Conservation (phyloP, 352 stramenopile species). For the Pythium sp. region DNA sequence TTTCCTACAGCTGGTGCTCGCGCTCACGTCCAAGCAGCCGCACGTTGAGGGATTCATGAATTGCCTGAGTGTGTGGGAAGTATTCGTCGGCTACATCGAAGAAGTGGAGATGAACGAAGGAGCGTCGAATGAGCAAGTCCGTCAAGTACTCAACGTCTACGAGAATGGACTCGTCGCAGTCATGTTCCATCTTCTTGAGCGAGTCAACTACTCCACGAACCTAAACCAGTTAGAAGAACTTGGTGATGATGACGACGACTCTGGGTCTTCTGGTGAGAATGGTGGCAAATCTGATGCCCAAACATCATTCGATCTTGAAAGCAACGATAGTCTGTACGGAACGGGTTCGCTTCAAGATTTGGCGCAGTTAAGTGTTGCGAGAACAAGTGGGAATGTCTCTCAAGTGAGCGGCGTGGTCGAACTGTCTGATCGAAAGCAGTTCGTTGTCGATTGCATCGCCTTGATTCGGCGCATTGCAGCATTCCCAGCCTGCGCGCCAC, state of each 20-base stretch:
- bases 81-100: slow-evolving; percentile 82
- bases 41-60: slow-evolving; percentile 75
- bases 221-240: slow-evolving; percentile 61
- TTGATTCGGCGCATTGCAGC: slow-evolving; percentile 66
- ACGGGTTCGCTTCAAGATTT: slow-evolving; percentile 70
- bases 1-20: slow-evolving; percentile 59
- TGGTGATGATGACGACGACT: slow-evolving; percentile 39
- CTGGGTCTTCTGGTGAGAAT: slow-evolving; percentile 16
- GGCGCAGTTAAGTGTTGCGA: slow-evolving; percentile 53
- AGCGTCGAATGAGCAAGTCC: slow-evolving; percentile 45
- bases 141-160: slow-evolving; percentile 55
- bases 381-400: slow-evolving; percentile 30
- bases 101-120: slow-evolving; percentile 70
- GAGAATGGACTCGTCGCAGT: slow-evolving; percentile 67
- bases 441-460: slow-evolving; percentile 70
- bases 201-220: slow-evolving; percentile 67
- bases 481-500: slow-evolving; percentile 50
- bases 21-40: slow-evolving; percentile 66
- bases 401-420: slow-evolving; percentile 33
- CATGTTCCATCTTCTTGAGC: slow-evolving; percentile 77
- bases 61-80: slow-evolving; percentile 78
- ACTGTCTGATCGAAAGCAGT: slow-evolving; percentile 67
- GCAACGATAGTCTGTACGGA: slow-evolving; percentile 30
- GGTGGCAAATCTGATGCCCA: slow-evolving; percentile 36
- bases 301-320: slow-evolving; percentile 35